Evolutionary conservation across 2,329 filamentous ascomycete genomes (phyloP), one percentile per base, ranked within the genome.

Genomic region (Macrophomina pseudophaseolina): DNA sequence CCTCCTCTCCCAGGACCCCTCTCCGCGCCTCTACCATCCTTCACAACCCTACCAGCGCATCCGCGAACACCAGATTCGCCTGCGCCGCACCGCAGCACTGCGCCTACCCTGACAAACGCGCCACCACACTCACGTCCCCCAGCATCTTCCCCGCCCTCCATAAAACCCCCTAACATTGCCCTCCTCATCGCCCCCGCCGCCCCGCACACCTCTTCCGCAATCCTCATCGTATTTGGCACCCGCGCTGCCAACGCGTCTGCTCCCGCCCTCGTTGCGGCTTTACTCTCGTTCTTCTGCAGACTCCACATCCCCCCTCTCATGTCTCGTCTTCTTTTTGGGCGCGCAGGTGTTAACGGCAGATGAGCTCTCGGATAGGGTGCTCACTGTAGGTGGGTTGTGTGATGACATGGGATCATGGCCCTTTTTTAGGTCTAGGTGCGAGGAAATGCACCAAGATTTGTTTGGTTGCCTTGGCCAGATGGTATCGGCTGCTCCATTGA

Each of bases 291-390:
- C 23, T 23, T 23, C 23, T 23, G 3, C 23, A 23, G 23, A 18
- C 38, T 9, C 9, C 49, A 6, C 16, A 6, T 2, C 14, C 23
- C 23, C 2, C 32, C 7, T 7, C n/a, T 16, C 4, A 4, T 16
- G 28, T 53, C 28, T 28, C 49, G 49, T 52, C 32, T 16, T 51
- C 48, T 28, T 51, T n/a, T 8, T 23, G 18, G 32, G 12, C 46
- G 42, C 58, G 58, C 14, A 62, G 58, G 42, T 44, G 58, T 49
- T 62, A 42, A 30, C 58, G 42, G 42, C 44, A 32, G 44, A 62
- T 62, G 58, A 62, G 49, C 11, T 62, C 58, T 16, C 49, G 58
- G 16, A 62, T 38, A 23, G 58, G 44, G 9, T 49, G 58, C 42
- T 38, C 30, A 14, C 8, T 14, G 40, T 16, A 33, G 18, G 52